Evolutionary conservation across 2,329 filamentous ascomycete species (phyloP).

Genomic region (Raffaelea albimanens): DNA sequence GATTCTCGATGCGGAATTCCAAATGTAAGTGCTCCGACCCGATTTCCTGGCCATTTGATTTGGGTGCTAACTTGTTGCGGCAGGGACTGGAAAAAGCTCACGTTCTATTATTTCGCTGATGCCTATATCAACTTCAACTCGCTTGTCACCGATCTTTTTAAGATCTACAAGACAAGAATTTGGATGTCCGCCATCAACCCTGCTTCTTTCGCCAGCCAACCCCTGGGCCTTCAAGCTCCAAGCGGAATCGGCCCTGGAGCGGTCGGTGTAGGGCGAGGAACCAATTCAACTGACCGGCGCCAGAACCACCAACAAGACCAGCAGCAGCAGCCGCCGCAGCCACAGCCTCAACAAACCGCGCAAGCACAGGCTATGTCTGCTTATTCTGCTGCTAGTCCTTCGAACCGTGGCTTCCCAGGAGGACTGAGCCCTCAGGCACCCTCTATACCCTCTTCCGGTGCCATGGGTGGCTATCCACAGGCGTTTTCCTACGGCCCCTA

Average conservation of each 20-base stretch:
- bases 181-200: slow-evolving; percentile 99
- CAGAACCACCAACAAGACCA: slow-evolving; percentile 29
- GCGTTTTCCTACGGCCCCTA: slow-evolving; percentile 26
- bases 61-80: no score
- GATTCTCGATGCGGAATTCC: slow-evolving; percentile 95
- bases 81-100: slow-evolving; percentile 98
- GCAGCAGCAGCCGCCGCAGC: slow-evolving; percentile 5
- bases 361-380: background rate
- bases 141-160: slow-evolving; percentile 93
- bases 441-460: slow-evolving; percentile 27
- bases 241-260: slow-evolving; percentile 58
- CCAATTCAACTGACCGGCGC: slow-evolving; percentile 38
- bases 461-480: slow-evolving; percentile 25
- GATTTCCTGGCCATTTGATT: background rate
- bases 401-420: slow-evolving; percentile 7
- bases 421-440: slow-evolving; percentile 13
- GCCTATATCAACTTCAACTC: slow-evolving; percentile 99
- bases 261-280: slow-evolving; percentile 45
- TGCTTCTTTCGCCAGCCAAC: slow-evolving; percentile 80
- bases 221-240: slow-evolving; percentile 60
- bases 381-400: background rate
- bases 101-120: slow-evolving; percentile 98
- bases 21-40: slow-evolving; percentile 90
- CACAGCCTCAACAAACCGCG: background rate
- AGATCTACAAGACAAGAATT: slow-evolving; percentile 98